Conservation (phyloP, 2,329 filamentous ascomycete species). For the Aspergillus sp. region DNA sequence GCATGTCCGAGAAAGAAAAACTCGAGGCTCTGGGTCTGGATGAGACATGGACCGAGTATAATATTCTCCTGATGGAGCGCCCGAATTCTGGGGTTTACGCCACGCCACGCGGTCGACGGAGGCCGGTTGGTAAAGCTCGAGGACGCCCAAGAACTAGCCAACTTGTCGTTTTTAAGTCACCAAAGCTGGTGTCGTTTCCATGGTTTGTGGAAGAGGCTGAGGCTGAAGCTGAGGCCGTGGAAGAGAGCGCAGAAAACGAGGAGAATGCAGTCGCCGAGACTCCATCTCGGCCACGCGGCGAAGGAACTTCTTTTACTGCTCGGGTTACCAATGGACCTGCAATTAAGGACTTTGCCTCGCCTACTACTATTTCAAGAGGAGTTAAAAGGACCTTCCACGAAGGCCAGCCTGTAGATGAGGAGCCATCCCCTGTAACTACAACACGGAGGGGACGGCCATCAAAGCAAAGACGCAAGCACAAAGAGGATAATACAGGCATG, state of each 20-base stretch:
- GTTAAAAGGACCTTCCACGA: constrained; percentile 8
- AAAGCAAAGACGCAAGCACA: constrained; percentile 12
- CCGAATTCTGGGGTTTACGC: constrained; percentile 34
- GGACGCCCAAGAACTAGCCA: constrained; percentile 34
- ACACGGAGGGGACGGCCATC: constrained; percentile 8
- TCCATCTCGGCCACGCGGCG: not conserved
- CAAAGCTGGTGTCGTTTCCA: constrained; percentile 24
- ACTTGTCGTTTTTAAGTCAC: constrained; percentile 35
- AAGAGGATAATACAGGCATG: not conserved
- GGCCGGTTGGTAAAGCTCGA: constrained; percentile 30
- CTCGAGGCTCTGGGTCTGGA: constrained; percentile 35
- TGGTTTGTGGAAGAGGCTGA: constrained; percentile 26
- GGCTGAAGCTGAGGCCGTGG: constrained; percentile 1
- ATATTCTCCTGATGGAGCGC: constrained; percentile 30
- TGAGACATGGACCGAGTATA: constrained; percentile 37
- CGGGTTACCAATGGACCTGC: not conserved
- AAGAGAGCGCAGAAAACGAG: no score
- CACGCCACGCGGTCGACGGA: constrained; percentile 32
- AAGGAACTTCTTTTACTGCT: not conserved
- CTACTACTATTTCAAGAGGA: constrained; percentile 1
- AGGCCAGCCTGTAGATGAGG: constrained; percentile 1
- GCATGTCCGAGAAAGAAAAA: constrained; percentile 32
- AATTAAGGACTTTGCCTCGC: not conserved
- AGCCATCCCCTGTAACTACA: not conserved
- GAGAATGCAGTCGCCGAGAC: not conserved